phyloP scores from a whole-genome alignment of 208 protist species.

The Acanthamoeba royreba region DNA sequence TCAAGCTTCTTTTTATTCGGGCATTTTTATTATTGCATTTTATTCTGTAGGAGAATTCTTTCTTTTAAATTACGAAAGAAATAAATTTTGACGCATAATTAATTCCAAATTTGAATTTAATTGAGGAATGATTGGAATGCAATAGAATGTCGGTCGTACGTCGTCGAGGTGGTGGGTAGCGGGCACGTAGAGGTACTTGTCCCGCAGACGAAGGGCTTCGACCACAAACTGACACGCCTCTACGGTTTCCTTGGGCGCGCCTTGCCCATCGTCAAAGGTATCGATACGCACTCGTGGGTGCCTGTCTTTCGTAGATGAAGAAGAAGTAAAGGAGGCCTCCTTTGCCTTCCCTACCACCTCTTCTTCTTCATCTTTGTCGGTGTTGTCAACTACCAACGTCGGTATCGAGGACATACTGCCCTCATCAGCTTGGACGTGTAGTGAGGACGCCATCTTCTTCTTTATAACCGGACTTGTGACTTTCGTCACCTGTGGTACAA shows the following conservation, averaged over 20 bases:
- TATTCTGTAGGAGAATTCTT: too few species aligned
- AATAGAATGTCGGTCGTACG: too few species aligned
- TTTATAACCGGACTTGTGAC: too few species aligned
- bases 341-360: not conserved
- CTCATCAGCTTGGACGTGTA: too few species aligned
- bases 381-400: too few species aligned
- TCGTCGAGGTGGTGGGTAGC: not conserved
- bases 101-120: too few species aligned
- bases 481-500: too few species aligned
- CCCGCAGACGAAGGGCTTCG: conserved; percentile 22
- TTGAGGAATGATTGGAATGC: too few species aligned
- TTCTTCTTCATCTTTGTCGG: not conserved
- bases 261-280: not conserved
- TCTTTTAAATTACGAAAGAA: not conserved
- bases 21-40: not conserved
- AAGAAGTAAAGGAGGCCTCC: too few species aligned
- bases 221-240: not conserved
- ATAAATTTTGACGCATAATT: too few species aligned
- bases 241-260: not conserved
- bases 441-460: too few species aligned
- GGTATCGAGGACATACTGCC: too few species aligned
- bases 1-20: not conserved
- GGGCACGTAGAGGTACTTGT: conserved; percentile 41
- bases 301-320: not conserved
- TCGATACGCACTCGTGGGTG: not conserved